Base-by-base conservation (phyloP, 2,329 filamentous ascomycete genomes). In the Neofusicoccum kwambonambiense region DNA sequence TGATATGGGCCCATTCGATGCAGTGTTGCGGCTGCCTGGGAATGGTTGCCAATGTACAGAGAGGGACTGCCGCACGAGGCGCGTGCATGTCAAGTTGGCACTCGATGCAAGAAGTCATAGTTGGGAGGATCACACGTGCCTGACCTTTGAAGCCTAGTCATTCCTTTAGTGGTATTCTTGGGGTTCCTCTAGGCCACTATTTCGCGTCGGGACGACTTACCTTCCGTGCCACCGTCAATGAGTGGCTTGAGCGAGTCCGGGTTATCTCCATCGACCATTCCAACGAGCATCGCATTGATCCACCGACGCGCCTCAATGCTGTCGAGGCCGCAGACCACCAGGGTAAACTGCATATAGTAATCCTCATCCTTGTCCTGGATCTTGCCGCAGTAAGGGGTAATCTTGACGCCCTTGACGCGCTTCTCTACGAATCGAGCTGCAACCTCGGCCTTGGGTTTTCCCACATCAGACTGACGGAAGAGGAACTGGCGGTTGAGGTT, bases 51-150 rank as follows among this genome's bases (percentile, higher is more conserved):
- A 99, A 89, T 3, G 95, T 99, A 78, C 95, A 99, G 34, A 99
- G 89, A 0, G 95, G 95, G 0, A 99, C 94, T 13, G 95, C 93
- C n/a, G 93, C 91, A 62, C 94, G 87, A n/a, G 95, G 96, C 0
- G 95, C 94, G 76, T 98, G 93, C 91, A 99, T 97, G 76, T 98
- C 95, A 34, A 99, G 87, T 75, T 99, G 95, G 74, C 95, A 99
- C 81, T 99, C 95, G 73, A 99, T 96, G 76, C 95, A 99, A 22
- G 93, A 96, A 17, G 93, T 96, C 73, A 99, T 86, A 4, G 92
- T 93, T 0, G 95, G 95, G 22, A 98, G 82, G 66, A 99, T 90
- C 66, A 99, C 94, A 72, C 94, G 87, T 1, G 93, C 90, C 76
- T 99, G 96, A 60, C 95, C 95, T 80, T 98, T 99, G 87, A 99